Percentiles rank a stretch among this genome's conserved stretches.
Evolutionary conservation across 495 filamentous ascomycete genomes (phyloP).

Genomic region (Penicillium bovifimosum): DNA sequence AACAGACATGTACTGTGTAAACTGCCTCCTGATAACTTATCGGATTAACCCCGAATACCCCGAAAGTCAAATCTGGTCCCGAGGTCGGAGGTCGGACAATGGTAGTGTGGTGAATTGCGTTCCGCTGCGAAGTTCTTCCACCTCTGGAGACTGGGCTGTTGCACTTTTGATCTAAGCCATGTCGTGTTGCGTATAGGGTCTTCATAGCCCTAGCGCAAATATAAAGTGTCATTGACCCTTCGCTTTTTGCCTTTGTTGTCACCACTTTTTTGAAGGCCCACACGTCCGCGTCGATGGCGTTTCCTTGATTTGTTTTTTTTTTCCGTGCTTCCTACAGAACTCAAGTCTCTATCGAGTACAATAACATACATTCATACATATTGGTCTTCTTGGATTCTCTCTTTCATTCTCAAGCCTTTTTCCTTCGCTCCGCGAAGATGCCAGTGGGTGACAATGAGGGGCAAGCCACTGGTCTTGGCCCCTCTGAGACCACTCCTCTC

Average conservation of each 20-base stretch:
- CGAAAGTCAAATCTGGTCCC: too few relatives aligned
- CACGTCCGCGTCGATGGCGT: not conserved
- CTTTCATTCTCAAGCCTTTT: not conserved
- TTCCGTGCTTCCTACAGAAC: not conserved
- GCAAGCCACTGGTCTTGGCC: not conserved
- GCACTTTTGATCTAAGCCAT: not conserved
- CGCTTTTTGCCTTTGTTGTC: not conserved
- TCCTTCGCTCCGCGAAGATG: not conserved
- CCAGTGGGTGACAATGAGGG: not conserved
- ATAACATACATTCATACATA: not conserved
- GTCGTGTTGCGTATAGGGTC: not conserved
- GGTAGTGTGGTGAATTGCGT: too few relatives aligned
- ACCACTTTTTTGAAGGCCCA: not conserved
- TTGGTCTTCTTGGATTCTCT: not conserved
- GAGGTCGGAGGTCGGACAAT: too few relatives aligned
- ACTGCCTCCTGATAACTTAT: too few relatives aligned
- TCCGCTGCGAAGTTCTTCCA: too few relatives aligned
- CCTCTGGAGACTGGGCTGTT: too few relatives aligned
- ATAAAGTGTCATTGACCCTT: not conserved
- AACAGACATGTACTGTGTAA: too few relatives aligned
- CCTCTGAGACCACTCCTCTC: slow-evolving; percentile 20
- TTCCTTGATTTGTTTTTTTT: not conserved
- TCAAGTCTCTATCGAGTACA: not conserved
- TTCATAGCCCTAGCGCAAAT: not conserved
- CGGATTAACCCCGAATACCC: too few relatives aligned